phyloP scores from a whole-genome alignment of 169 alveolate species.

The Eimeria maxima region DNA sequence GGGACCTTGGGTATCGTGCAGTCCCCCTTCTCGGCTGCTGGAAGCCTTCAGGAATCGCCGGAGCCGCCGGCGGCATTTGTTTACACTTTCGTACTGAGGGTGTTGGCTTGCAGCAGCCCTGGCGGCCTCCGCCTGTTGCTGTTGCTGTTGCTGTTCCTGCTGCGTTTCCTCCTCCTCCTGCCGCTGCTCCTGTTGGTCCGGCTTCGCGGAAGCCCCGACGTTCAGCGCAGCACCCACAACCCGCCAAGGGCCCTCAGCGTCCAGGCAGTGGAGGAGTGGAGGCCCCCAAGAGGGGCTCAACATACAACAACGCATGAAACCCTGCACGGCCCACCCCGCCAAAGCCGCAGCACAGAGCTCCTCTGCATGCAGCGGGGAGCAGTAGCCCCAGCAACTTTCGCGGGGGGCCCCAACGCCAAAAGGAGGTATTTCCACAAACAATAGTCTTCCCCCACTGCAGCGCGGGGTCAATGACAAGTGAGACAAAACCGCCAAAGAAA shows the following conservation, averaged over 20 bases:
- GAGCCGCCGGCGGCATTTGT: constrained; percentile 27
- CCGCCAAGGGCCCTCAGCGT: constrained; percentile 72
- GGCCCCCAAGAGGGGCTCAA: constrained; percentile 2
- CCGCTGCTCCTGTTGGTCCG: constrained; percentile 4
- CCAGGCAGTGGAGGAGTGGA: constrained; percentile 3
- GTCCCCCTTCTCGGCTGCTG: not conserved
- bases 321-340: constrained; percentile 41
- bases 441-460: constrained; percentile 9
- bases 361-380: not conserved
- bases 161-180: not conserved
- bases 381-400: constrained; percentile 73
- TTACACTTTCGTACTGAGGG: constrained; percentile 39
- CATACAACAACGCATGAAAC: constrained; percentile 57
- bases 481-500: constrained; percentile 32
- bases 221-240: constrained; percentile 63
- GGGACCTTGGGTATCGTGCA: not conserved
- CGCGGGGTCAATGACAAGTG: constrained; percentile 68
- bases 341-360: constrained; percentile 21
- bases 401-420: constrained; percentile 54
- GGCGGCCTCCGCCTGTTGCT: constrained; percentile 17
- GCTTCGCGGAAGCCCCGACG: constrained; percentile 14
- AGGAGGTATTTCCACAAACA: constrained; percentile 35
- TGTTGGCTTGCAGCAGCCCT: constrained; percentile 53
- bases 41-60: constrained; percentile 13
- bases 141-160: not conserved